Base-by-base conservation (phyloP, 1,284 basidiomycete genomes). In the Trichosporon sp. region DNA sequence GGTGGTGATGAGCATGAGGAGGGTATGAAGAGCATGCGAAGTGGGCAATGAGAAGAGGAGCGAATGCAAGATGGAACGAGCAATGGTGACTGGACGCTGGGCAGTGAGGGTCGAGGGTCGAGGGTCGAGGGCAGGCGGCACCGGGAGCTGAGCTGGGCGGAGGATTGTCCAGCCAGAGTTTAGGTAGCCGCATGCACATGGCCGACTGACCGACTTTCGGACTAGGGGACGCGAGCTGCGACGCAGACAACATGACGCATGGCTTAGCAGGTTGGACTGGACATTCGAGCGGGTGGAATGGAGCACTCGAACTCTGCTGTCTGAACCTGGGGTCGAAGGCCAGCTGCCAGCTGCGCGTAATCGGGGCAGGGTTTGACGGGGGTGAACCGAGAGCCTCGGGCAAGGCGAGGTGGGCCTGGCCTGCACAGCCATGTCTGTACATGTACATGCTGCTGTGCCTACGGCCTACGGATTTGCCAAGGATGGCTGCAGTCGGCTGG, bases 31-130 rank as follows among this genome's bases (percentile, higher is more conserved):
- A 18, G 62, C 62, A 42, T 42, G 62, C 23, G 21, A 42, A 42
- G 62, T 63, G 62, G 35, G 62, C 62, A 63, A 18, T 34, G 34
- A 63, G 62, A 27, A 63, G 35, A 63, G 34, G 27, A 31, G 56
- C 32, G 56, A 31, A 60, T 60, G 56, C 56, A 60, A 31, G 11
- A 31, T 60, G 27, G 18, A 15, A 31, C 56, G 56, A 51, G 21
- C 47, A 23, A 23, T 58, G 56, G 23, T 60, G 56, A 56, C 53
- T 68, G 38, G 67, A 42, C 15, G 64, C 29, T 38, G 21, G 31
- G 5, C 62, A 18, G 34, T 25, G 51, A 11, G 51, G 15, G 6
- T 9, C n/a, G 60, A 18, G 42, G 9, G 32, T 35, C 8, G 60
- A 32, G n/a, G 23, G 34, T 63, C 35, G 32, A 38, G 31, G 60